A percentile compares a stretch with the other conserved stretches of the same genome.
Evolutionary conservation across 148 eudicot species (phyloP).

Genomic region (Silene latifolia): DNA sequence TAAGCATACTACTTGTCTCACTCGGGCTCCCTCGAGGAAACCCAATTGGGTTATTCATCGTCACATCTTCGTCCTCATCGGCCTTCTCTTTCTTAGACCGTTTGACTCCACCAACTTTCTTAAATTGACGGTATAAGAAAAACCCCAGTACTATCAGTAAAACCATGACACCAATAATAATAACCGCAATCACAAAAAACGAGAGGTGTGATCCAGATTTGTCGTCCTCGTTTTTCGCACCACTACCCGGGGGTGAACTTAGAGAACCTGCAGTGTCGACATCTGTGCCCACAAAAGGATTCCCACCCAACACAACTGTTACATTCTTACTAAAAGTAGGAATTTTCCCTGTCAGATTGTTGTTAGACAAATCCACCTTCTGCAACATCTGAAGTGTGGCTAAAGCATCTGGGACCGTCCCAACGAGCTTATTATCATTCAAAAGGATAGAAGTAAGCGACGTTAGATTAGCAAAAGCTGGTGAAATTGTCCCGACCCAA

Average conservation of each 20-base stretch:
- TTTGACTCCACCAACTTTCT: constrained; percentile 11
- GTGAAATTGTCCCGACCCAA: constrained; percentile 36
- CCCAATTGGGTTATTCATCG: constrained; percentile 12
- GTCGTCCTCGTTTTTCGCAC: no score
- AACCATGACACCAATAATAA: constrained; percentile 18
- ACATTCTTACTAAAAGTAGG: constrained; percentile 27
- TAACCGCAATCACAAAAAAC: not conserved
- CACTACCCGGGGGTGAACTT: constrained; percentile 18
- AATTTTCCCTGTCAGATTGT: constrained; percentile 36
- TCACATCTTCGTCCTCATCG: not conserved
- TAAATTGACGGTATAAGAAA: constrained; percentile 12
- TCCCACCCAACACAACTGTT: constrained; percentile 21
- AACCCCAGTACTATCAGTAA: constrained; percentile 18
- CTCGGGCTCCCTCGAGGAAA: constrained; percentile 11
- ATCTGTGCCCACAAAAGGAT: constrained; percentile 33
- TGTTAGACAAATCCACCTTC: constrained; percentile 36
- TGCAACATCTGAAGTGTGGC: constrained; percentile 21
- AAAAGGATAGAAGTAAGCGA: constrained; percentile 31
- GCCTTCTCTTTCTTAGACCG: constrained; percentile 8
- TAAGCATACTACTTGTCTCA: constrained; percentile 16
- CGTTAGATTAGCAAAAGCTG: constrained; percentile 38
- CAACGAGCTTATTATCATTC: constrained; percentile 32
- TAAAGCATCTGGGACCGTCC: constrained; percentile 28
- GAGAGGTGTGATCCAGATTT: not conserved
- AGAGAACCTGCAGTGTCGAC: constrained; percentile 25